phyloP scores from a whole-genome alignment of 2,329 filamentous ascomycete species.

The Pseudogymnoascus sp. region DNA sequence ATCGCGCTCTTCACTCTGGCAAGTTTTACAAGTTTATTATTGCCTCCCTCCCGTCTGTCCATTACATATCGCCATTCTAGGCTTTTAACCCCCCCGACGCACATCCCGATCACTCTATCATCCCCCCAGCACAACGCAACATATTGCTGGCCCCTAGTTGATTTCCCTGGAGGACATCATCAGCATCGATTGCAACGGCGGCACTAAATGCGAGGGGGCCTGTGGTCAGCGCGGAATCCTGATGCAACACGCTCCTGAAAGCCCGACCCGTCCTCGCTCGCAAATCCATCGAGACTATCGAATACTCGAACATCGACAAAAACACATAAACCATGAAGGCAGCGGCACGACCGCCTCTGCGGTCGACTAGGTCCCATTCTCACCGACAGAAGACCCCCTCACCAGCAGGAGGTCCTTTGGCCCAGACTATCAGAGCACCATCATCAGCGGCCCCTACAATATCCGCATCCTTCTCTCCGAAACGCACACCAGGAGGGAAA shows the following conservation, averaged over 20 bases:
- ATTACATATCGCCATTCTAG: conserved; percentile 1
- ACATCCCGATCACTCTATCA: not conserved
- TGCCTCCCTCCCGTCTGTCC: conserved; percentile 2
- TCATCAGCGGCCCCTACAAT: conserved; percentile 25
- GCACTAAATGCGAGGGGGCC: not conserved
- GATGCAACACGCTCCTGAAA: not conserved
- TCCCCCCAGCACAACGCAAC: not conserved
- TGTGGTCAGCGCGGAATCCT: not conserved
- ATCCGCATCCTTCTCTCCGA: conserved; percentile 9
- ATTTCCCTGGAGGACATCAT: not conserved
- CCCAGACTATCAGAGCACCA: conserved; percentile 18
- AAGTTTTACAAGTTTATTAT: conserved; percentile 8
- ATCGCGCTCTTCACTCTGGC: conserved; percentile 2
- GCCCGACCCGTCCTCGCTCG: not conserved
- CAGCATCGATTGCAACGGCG: not conserved
- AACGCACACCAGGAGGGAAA: conserved; percentile 22
- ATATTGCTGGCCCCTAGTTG: not conserved
- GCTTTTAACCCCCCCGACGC: not conserved
- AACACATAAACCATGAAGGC: conserved; percentile 24
- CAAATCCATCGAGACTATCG: not conserved
- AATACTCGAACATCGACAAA: not conserved
- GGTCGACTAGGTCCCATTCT: conserved; percentile 24
- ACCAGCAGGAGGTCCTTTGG: conserved; percentile 19
- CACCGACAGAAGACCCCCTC: conserved; percentile 13
- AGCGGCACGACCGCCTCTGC: conserved; percentile 23